phyloP scores from a whole-genome alignment of 768 basidiomycete genomes.

The Boletales sp. region DNA sequence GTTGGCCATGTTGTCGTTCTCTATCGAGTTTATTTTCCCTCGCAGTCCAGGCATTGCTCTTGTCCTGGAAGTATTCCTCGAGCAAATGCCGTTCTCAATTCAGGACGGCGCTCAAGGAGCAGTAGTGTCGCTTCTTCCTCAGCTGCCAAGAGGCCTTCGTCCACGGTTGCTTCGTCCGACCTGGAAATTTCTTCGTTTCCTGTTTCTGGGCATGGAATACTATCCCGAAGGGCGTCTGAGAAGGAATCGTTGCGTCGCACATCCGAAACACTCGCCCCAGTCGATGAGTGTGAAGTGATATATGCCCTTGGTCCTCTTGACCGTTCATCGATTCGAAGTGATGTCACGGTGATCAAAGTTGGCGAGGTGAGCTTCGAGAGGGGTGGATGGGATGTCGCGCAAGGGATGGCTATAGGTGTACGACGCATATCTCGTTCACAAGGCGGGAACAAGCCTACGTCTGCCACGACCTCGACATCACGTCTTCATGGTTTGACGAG shows the following conservation, averaged over 20 bases:
- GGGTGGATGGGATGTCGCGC: slow-evolving; percentile 71
- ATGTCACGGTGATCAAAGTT: slow-evolving; percentile 50
- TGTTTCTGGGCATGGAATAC: slow-evolving; percentile 74
- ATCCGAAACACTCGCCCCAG: slow-evolving; percentile 42
- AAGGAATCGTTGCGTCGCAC: slow-evolving; percentile 54
- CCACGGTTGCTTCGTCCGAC: slow-evolving; percentile 34
- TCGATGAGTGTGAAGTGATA: slow-evolving; percentile 27
- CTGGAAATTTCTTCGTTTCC: slow-evolving; percentile 60
- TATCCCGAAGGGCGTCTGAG: slow-evolving; percentile 71
- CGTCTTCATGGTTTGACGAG: slow-evolving; percentile 46
- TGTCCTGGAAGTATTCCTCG: slow-evolving; percentile 54
- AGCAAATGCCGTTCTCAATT: slow-evolving; percentile 40
- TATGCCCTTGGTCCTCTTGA: slow-evolving; percentile 34
- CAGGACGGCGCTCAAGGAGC: slow-evolving; percentile 59
- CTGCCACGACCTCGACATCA: slow-evolving; percentile 8
- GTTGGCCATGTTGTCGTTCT: slow-evolving; percentile 61
- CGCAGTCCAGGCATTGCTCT: slow-evolving; percentile 60
- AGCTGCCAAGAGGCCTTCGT: slow-evolving; percentile 44
- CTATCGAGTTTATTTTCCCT: slow-evolving; percentile 58
- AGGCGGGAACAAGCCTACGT: slow-evolving; percentile 25
- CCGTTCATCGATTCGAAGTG: slow-evolving; percentile 37
- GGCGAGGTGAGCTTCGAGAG: slow-evolving; percentile 65
- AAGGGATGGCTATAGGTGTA: slow-evolving; percentile 61
- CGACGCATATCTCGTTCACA: slow-evolving; percentile 56
- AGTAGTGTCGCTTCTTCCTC: slow-evolving; percentile 49